Base-by-base conservation (phyloP, 192 early-diverging fungal species). In the Rhizophagus prolifer region DNA sequence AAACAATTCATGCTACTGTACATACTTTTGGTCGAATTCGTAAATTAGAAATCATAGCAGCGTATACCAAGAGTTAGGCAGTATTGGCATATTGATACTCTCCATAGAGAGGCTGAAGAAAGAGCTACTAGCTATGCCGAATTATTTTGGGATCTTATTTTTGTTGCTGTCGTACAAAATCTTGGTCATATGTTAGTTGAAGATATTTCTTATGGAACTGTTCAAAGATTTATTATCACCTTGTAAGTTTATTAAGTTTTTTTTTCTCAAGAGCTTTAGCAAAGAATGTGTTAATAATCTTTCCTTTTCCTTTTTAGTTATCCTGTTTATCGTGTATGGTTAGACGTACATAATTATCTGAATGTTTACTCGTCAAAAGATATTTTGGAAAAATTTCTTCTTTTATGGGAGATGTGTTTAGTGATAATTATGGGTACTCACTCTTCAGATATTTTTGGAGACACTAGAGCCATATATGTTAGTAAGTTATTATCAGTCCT, bases 81-180 rank as follows among this genome's bases (percentile, higher is more conserved):
- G 31, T 79, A 79, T 72, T 79, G 70, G 62, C 61, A 79, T 66
- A 31, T 67, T 16, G 78, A 64, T 41, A 47, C 38, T 14, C 66
- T 79, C 19, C 69, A 79, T 74, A 26, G 78, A 58, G 78, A 72
- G 54, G 47, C 28, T 9, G 78, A 65, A 28, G 78, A 79, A 68
- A 46, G 78, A 63, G 5, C 8, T 25, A 16, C 72, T 19, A 72
- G 70, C 44, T 59, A 62, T 63, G 64, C 71, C 14, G 78, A 79
- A 72, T 58, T 79, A 21, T 79, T 79, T 66, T 79, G 71, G 61
- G 78, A 79, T 59, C 54, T 79, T 30, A 74, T 79, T n/a, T 79
- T 79, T 65, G 78, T 79, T 9, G 78, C 46, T 16, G 66, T 74
- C 14, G 44, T 74, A 26, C 26, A 34, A 19, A 60, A 54, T 46